phyloP scores from a whole-genome alignment of 805 yeast species.

The Saccharomycopsis babjevae region DNA sequence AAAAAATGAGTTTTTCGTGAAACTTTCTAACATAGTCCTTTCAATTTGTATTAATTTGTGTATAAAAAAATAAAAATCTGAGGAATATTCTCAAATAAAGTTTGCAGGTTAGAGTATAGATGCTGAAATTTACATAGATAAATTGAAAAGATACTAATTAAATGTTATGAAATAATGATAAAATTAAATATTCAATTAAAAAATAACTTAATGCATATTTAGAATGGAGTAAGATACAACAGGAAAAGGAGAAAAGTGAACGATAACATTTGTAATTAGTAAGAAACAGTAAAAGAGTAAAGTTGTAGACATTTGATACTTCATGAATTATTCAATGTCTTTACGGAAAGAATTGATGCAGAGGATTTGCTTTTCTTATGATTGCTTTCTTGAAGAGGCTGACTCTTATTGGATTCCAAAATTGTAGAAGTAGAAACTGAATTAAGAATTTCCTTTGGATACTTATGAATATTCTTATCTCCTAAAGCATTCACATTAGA shows the following conservation, averaged over 20 bases:
- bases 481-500: not conserved
- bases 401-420: not conserved
- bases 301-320: not conserved
- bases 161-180: not conserved
- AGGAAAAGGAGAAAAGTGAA: not conserved
- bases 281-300: not conserved
- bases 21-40: no score
- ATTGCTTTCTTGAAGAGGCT: not conserved
- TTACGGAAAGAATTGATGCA: not conserved
- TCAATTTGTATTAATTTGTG: no score
- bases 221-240: not conserved
- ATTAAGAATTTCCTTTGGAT: not conserved
- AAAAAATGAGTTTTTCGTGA: no score
- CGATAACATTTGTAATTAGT: not conserved
- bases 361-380: not conserved
- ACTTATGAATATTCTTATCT: not conserved
- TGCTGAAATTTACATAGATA: not conserved
- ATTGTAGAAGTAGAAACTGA: not conserved
- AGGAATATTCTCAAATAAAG: no score
- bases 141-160: not conserved
- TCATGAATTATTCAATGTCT: not conserved
- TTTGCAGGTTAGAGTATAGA: no score
- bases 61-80: no score
- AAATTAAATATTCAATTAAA: not conserved
- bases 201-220: not conserved